Evolutionary conservation across 306 rosid genomes (phyloP).

Genomic region (Mimosa bimucronata): DNA sequence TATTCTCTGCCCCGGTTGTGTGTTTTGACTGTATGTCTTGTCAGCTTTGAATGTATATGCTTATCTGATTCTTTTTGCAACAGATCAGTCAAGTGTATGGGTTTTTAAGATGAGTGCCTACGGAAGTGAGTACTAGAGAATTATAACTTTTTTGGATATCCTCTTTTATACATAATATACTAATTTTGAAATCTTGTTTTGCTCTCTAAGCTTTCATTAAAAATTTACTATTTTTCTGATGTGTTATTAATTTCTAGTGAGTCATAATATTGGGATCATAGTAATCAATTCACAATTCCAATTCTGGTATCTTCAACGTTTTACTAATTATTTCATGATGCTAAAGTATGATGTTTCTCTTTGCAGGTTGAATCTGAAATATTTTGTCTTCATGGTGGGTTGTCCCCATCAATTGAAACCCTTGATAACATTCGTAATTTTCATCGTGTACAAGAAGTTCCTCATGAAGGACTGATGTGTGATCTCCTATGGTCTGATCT

Average conservation of each 20-base stretch:
- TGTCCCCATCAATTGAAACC: conserved; percentile 78
- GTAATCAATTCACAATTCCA: background rate
- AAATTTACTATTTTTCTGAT: background rate
- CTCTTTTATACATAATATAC: background rate
- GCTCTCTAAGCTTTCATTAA: background rate
- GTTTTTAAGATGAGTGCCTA: conserved; percentile 21
- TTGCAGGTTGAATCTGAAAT: conserved; percentile 74
- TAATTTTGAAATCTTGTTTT: background rate
- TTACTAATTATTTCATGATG: background rate
- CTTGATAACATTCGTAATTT: conserved; percentile 71
- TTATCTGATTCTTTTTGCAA: conserved; percentile 1
- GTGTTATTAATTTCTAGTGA: background rate
- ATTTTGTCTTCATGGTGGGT: conserved; percentile 76
- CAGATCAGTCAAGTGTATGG: conserved; percentile 26
- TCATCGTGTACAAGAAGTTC: conserved; percentile 84
- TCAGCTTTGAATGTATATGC: background rate
- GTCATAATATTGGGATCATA: background rate
- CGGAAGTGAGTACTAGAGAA: conserved; percentile 8
- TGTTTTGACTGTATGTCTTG: background rate
- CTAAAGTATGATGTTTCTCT: background rate
- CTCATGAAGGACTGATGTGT: conserved; percentile 82
- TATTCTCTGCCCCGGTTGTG: background rate
- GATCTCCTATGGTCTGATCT: conserved; percentile 83
- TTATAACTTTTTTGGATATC: background rate
- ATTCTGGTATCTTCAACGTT: background rate